These are phyloP conservation scores for Didymella exigua DNA, from an alignment of 2,329 filamentous ascomycete species.

Conservation along the genomic window DNA sequence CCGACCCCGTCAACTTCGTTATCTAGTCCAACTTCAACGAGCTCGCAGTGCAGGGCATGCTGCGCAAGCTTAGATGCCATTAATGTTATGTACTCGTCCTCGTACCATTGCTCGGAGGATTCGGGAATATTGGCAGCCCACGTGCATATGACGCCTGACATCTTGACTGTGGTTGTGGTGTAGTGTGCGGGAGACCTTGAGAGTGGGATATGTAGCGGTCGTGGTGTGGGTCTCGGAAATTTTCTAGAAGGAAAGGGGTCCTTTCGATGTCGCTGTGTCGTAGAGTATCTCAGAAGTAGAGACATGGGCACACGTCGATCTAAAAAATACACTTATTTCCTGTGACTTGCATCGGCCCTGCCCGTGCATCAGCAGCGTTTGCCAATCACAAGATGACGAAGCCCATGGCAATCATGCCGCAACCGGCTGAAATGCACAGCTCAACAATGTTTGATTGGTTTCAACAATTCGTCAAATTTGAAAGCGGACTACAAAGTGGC, in stretches of 20 bases:
- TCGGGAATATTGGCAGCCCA: conserved; percentile 28
- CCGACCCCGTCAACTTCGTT: conserved; percentile 9
- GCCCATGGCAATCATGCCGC: conserved; percentile 2
- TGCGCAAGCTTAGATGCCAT: conserved; percentile 6
- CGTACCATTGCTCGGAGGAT: conserved; percentile 21
- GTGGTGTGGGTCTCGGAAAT: not conserved
- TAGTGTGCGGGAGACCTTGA: not conserved
- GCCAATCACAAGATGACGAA: conserved; percentile 4
- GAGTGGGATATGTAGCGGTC: not conserved
- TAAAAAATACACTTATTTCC: not conserved
- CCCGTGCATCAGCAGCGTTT: not conserved
- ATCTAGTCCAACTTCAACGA: conserved; percentile 8
- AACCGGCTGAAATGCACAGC: not conserved
- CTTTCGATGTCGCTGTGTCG: not conserved
- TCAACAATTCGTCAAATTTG: not conserved
- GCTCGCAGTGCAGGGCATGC: conserved; percentile 19
- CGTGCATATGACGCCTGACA: conserved; percentile 26
- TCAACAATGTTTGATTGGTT: conserved; percentile 1
- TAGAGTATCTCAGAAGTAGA: not conserved
- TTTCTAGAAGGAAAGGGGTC: not conserved
- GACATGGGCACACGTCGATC: not conserved
- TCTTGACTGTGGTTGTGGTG: not conserved
- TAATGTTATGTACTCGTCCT: conserved; percentile 20
- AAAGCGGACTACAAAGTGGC: not conserved
- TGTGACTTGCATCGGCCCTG: conserved; percentile 8